Evolutionary conservation across 306 rosid genomes (phyloP).

Genomic region (Boehmeria nivea): DNA sequence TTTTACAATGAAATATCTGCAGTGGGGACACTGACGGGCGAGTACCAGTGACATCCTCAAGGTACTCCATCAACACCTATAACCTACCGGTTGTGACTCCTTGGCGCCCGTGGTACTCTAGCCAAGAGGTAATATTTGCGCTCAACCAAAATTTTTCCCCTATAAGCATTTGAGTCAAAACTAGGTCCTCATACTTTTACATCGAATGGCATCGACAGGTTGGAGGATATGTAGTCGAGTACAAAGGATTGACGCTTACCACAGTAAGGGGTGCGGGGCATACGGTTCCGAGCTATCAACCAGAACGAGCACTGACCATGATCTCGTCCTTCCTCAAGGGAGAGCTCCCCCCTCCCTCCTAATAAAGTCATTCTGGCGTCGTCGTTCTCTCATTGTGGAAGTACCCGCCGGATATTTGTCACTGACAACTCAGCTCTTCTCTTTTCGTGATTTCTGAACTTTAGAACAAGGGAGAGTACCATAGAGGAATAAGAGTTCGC

Average conservation of each 20-base stretch:
- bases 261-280: conserved; percentile 66
- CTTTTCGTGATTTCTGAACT: neutral
- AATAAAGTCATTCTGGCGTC: neutral
- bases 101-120: conserved; percentile 55
- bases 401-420: neutral
- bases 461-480: too few species aligned
- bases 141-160: neutral
- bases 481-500: too few species aligned
- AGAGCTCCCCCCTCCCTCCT: conserved; percentile 31
- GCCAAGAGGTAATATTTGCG: conserved; percentile 34
- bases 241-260: conserved; percentile 42
- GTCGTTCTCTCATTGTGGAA: conserved; percentile 2
- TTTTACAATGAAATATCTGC: conserved; percentile 12
- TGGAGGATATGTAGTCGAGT: conserved; percentile 58
- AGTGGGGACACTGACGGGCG: conserved; percentile 55
- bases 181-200: neutral
- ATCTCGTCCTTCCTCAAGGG: conserved; percentile 46
- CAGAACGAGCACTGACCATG: conserved; percentile 43
- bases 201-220: conserved; percentile 29
- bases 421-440: neutral
- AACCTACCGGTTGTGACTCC: conserved; percentile 25
- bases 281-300: conserved; percentile 54
- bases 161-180: neutral
- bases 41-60: conserved; percentile 50
- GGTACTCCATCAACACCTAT: conserved; percentile 38